These are phyloP conservation scores for Schizosaccharomyces cryophilus DNA, from an alignment of 805 yeast genomes.

Conservation along the genomic window DNA sequence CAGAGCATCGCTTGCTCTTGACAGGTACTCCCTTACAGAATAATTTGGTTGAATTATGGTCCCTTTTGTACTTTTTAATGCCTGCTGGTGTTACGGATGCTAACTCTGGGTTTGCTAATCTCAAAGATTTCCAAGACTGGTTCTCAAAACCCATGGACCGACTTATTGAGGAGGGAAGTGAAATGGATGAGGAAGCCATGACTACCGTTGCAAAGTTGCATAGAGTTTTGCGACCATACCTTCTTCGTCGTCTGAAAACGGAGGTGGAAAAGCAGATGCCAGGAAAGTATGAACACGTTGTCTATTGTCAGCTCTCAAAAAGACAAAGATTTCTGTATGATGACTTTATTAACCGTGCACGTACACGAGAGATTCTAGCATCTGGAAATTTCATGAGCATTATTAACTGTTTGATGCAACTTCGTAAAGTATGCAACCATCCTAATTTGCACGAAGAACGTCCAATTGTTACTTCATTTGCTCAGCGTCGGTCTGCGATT, in stretches of 20 bases:
- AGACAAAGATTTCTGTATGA: constrained; percentile 81
- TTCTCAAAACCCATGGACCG: constrained; percentile 93
- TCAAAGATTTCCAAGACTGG: constrained; percentile 94
- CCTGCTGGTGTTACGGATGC: constrained; percentile 33
- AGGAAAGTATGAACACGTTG: constrained; percentile 82
- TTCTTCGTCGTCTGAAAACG: constrained; percentile 70
- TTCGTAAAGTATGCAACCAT: constrained; percentile 88
- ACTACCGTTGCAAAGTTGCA: constrained; percentile 73
- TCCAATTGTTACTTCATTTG: constrained; percentile 77
- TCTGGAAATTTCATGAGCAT: constrained; percentile 87
- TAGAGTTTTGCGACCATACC: constrained; percentile 78
- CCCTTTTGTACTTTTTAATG: constrained; percentile 80
- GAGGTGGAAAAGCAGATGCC: constrained; percentile 99
- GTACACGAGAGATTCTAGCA: constrained; percentile 76
- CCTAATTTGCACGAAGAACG: constrained; percentile 91
- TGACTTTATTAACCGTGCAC: constrained; percentile 92
- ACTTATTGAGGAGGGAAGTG: constrained; percentile 41
- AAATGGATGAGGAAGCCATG: constrained; percentile 49
- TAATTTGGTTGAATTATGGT: constrained; percentile 88
- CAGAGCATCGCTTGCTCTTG: constrained; percentile 60
- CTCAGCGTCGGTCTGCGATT: constrained; percentile 40
- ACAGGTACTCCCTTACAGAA: constrained; percentile 97
- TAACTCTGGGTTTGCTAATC: constrained; percentile 87
- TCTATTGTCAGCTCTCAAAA: constrained; percentile 75
- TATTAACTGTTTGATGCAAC: constrained; percentile 90